Evolutionary conservation across 2,329 filamentous ascomycete species (phyloP), one percentile per base, ranked within the genome.

Genomic region (Alternaria solani): DNA sequence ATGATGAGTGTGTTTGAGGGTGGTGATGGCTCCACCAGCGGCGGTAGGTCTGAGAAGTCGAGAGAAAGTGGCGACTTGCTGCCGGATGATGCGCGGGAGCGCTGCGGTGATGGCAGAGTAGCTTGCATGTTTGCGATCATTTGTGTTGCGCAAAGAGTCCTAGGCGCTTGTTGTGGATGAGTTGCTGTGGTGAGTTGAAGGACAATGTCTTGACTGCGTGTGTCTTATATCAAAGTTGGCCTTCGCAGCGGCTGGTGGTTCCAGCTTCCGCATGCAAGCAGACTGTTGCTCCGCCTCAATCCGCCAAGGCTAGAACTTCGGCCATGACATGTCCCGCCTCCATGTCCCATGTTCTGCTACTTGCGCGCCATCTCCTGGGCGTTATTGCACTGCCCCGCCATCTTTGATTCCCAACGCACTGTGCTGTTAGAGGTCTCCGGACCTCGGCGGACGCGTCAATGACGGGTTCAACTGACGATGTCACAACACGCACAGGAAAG

Each of bases 1-100:
- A 95, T 90, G 73, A 95, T 87, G 57, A 95, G 88, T 0, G 92
- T 95, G 82, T 95, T 95, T 67, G 90, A 91, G 6, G 91, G 90
- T 55, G 89, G 87, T 26, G 91, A 88, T n/a, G 91, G 91, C 74
- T 88, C 86, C 42, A 84, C 83, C 56, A 92, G 83, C 36, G 90
- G 86, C 51, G 92, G 91, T 42, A 94, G 81, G 73, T 84, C 86
- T 63, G 90, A 90, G 46, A 94, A 86, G 75, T 94, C 91, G 72
- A 95, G 85, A 23, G 88, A 89, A 58, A 93, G 86, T 69, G 85
- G 81, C 61, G 82, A 77, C 62, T 76, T 78, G 67, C 65, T 69
- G 41, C 74, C 38, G 7, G 77, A 78, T 28, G 76, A 78, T 55
- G 75, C 66, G 65, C 75, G 71, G 38, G 76, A 77, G 65, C 66